A percentile compares a stretch with the other conserved stretches of the same genome.
phyloP scores from a whole-genome alignment of 495 filamentous ascomycete genomes.

The Penicillium desertorum region DNA sequence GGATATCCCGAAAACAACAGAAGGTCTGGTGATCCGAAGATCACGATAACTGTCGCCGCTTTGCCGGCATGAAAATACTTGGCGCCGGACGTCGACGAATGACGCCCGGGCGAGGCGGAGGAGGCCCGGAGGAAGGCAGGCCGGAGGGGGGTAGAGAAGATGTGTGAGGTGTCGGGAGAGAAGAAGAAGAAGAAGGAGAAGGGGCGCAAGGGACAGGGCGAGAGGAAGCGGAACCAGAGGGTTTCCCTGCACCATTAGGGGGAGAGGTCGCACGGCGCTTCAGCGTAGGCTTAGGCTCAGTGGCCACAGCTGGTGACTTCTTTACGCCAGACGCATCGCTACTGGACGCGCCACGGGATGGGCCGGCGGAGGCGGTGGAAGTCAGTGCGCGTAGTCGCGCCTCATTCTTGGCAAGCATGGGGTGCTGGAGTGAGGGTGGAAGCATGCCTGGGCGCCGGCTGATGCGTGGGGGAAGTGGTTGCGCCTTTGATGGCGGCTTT shows the following conservation, averaged over 20 bases:
- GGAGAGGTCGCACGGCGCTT: constrained; percentile 18
- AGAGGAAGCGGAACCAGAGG: background rate
- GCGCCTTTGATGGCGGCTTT: constrained; percentile 5
- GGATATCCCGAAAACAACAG: background rate
- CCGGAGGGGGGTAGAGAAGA: background rate
- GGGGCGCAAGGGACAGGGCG: background rate
- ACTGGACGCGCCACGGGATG: background rate
- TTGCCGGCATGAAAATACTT: constrained; percentile 44
- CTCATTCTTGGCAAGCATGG: constrained; percentile 30
- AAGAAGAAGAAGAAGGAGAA: background rate
- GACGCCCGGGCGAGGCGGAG: constrained; percentile 24
- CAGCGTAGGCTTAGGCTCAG: constrained; percentile 4
- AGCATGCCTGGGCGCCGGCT: background rate
- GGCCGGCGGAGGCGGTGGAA: no score
- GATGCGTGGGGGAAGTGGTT: constrained; percentile 1
- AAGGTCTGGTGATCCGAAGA: background rate
- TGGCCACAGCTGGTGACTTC: constrained; percentile 8
- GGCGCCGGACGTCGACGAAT: constrained; percentile 37
- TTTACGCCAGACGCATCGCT: constrained; percentile 3
- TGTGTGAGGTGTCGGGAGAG: background rate
- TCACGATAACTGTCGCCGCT: constrained; percentile 33
- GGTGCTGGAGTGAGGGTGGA: background rate
- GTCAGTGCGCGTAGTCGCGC: constrained; percentile 21
- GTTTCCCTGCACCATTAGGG: background rate
- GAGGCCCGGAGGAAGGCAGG: constrained; percentile 3